Evolutionary conservation across 2,329 filamentous ascomycete species (phyloP).

Genomic region (Fusarium sp.): DNA sequence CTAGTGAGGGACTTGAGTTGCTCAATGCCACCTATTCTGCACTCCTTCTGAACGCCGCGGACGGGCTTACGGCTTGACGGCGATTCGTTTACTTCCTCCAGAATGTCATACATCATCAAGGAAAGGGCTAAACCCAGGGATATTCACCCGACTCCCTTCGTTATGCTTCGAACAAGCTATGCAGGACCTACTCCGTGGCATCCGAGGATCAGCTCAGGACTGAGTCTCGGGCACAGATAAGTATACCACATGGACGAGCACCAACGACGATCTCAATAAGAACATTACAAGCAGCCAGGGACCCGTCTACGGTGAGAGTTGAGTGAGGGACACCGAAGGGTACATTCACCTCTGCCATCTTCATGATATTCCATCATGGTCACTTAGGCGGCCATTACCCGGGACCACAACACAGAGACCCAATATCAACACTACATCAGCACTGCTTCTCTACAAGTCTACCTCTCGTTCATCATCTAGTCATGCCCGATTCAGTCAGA

Average conservation of each 20-base stretch:
- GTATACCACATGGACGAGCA: neutral
- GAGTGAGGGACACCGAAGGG: neutral
- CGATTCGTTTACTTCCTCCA: neutral
- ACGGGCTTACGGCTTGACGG: neutral
- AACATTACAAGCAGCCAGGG: neutral
- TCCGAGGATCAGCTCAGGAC: neutral
- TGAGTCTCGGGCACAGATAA: neutral
- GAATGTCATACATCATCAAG: too few species aligned
- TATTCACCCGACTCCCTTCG: rapidly evolving
- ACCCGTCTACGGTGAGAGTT: neutral
- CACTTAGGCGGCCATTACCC: neutral
- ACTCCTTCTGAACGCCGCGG: neutral
- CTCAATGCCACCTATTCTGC: neutral
- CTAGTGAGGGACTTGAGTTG: neutral
- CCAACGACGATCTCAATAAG: neutral
- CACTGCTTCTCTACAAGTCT: neutral
- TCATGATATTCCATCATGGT: neutral
- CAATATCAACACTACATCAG: neutral
- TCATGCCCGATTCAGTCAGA: neutral
- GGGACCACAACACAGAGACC: neutral
- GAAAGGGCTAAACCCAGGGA: too few species aligned
- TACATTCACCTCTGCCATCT: neutral
- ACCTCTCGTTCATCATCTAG: neutral
- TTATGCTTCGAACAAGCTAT: neutral
- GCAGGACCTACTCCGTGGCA: neutral